Conservation (phyloP, 1,284 basidiomycete species). For the Marasmius oreades region DNA sequence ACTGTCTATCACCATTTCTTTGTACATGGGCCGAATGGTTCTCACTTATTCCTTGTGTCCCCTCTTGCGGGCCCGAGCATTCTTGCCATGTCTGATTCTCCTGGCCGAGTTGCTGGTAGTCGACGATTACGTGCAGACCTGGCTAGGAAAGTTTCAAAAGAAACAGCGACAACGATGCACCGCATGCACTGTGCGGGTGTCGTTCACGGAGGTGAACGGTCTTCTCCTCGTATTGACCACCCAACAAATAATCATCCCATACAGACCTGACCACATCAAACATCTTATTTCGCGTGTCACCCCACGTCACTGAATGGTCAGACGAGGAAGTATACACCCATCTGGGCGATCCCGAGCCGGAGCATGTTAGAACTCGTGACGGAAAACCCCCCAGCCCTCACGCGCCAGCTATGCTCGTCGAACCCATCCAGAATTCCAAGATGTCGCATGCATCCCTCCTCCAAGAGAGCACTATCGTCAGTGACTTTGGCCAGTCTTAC, state of each 20-base stretch:
- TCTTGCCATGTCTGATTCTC: constrained; percentile 26
- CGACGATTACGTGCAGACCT: constrained; percentile 26
- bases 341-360: constrained; percentile 26
- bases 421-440: constrained; percentile 21
- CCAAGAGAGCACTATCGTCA: constrained; percentile 27
- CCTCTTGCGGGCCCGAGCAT: constrained; percentile 31
- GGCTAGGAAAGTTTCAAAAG: constrained; percentile 28
- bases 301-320: constrained; percentile 25
- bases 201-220: constrained; percentile 32
- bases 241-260: constrained; percentile 7
- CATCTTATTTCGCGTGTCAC: constrained; percentile 29
- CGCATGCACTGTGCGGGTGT: constrained; percentile 28
- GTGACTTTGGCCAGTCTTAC: constrained; percentile 34
- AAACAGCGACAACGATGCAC: constrained; percentile 22
- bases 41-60: constrained; percentile 28
- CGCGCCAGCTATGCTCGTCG: constrained; percentile 24
- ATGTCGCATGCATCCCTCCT: constrained; percentile 22
- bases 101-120: constrained; percentile 25
- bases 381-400: constrained; percentile 17
- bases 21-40: constrained; percentile 29
- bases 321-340: constrained; percentile 28
- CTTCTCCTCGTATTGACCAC: neutral
- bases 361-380: constrained; percentile 21
- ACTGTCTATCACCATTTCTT: constrained; percentile 27
- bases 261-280: constrained; percentile 34